Percentiles rank a stretch among this genome's conserved stretches.
Conservation (phyloP, 495 filamentous ascomycete species). For the Penicillium herquei region DNA sequence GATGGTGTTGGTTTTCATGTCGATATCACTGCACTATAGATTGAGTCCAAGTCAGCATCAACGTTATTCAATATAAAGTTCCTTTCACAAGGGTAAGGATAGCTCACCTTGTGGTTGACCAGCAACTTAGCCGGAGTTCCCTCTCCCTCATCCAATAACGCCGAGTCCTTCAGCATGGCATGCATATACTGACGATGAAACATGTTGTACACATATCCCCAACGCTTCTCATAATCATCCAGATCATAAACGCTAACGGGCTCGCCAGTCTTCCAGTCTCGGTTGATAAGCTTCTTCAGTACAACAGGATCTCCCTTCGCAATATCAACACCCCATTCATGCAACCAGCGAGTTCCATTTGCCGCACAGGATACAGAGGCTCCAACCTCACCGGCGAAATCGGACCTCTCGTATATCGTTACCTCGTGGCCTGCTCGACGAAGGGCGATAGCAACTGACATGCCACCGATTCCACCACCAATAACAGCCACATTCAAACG, state of each 20-base stretch:
- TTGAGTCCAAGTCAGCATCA: constrained; percentile 3
- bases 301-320: constrained; percentile 47
- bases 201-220: constrained; percentile 54
- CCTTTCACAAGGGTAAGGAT: neutral
- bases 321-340: constrained; percentile 45
- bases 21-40: constrained; percentile 35
- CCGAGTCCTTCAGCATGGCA: constrained; percentile 50
- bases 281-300: constrained; percentile 47
- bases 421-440: constrained; percentile 64
- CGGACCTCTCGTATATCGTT: constrained; percentile 43
- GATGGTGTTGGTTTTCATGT: constrained; percentile 35
- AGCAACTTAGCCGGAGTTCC: constrained; percentile 39
- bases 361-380: constrained; percentile 45
- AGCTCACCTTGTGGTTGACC: constrained; percentile 42
- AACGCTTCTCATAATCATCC: constrained; percentile 42
- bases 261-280: constrained; percentile 48
- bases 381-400: constrained; percentile 44
- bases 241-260: constrained; percentile 45
- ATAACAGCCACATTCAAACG: constrained; percentile 53
- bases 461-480: constrained; percentile 69
- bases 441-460: constrained; percentile 62
- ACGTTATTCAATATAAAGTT: neutral
- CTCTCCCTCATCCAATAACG: constrained; percentile 39
- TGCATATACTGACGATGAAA: constrained; percentile 59
- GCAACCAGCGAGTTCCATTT: constrained; percentile 45